Percentiles rank a stretch among this genome's conserved stretches.
Conservation (phyloP, 805 yeast genomes). For the Hanseniaspora occidentalis region DNA sequence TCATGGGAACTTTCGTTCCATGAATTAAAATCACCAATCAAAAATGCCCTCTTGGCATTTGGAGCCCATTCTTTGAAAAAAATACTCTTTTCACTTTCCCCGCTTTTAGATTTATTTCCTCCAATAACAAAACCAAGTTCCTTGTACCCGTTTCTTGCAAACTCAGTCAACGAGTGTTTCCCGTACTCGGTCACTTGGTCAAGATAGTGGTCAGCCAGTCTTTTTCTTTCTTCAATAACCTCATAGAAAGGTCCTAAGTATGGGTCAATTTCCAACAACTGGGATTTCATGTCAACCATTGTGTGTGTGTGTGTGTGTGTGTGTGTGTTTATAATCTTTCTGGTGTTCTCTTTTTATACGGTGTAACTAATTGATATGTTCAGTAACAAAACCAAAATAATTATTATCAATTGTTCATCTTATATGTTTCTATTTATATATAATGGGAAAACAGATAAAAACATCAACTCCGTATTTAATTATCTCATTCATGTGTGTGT, state of each 20-base stretch:
- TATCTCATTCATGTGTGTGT: background rate
- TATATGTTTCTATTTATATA: too few relatives aligned
- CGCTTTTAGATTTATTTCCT: conserved; percentile 26
- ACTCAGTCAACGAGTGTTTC: conserved; percentile 39
- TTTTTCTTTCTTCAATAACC: conserved; percentile 58
- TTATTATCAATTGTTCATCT: too few relatives aligned
- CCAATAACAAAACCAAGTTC: conserved; percentile 66
- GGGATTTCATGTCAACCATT: background rate
- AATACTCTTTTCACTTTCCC: conserved; percentile 46
- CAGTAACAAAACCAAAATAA: too few relatives aligned
- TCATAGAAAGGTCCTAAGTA: conserved; percentile 70
- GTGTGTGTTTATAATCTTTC: background rate
- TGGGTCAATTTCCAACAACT: conserved; percentile 46
- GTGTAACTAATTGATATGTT: too few relatives aligned
- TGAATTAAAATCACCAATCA: conserved; percentile 87
- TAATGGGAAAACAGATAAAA: background rate
- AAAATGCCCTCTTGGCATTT: conserved; percentile 57
- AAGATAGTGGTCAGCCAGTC: conserved; percentile 53
- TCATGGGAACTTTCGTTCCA: conserved; percentile 56
- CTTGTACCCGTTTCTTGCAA: conserved; percentile 63
- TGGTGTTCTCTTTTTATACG: too few relatives aligned
- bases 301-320: background rate
- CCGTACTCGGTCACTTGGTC: conserved; percentile 27
- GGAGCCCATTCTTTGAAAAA: conserved; percentile 82
- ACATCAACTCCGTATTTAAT: background rate